Conservation (phyloP, 768 basidiomycete species). For the Mycena haematopus region DNA sequence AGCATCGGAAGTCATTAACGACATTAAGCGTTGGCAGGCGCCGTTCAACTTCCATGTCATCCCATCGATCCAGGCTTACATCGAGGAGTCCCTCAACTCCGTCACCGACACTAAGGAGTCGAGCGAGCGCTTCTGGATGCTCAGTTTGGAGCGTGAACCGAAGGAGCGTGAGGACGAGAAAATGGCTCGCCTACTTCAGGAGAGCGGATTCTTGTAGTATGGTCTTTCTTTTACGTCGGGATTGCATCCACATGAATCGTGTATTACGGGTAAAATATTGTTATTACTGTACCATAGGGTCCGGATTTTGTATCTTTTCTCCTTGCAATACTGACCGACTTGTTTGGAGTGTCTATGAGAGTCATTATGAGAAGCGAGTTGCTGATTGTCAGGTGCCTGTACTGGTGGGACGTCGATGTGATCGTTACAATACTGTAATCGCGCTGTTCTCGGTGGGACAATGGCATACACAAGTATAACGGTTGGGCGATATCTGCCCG, state of each 20-base stretch:
- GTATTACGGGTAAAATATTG: conserved; percentile 27
- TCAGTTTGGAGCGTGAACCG: conserved; percentile 89
- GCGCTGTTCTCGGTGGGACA: too few relatives aligned
- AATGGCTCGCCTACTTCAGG: conserved; percentile 89
- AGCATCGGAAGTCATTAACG: conserved; percentile 94
- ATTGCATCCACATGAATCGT: conserved; percentile 12
- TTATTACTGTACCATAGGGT: conserved; percentile 21
- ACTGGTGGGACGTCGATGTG: too few relatives aligned
- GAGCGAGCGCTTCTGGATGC: conserved; percentile 82
- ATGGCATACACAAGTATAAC: too few relatives aligned
- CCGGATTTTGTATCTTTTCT: conserved; percentile 26
- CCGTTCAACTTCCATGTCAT: conserved; percentile 86
- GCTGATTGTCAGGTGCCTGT: too few relatives aligned
- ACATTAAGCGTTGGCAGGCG: conserved; percentile 96
- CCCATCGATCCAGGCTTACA: conserved; percentile 69
- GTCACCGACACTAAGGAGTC: conserved; percentile 72
- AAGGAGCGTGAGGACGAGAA: conserved; percentile 96
- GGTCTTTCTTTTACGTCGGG: conserved; percentile 5
- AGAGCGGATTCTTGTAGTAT: conserved; percentile 81
- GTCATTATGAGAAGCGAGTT: too few relatives aligned
- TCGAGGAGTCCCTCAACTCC: conserved; percentile 79
- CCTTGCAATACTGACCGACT: not conserved
- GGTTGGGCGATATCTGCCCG: not conserved
- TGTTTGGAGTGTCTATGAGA: not conserved
- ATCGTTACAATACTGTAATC: too few relatives aligned